phyloP scores from a whole-genome alignment of 768 basidiomycete genomes.

The Antrodiella citrinella region DNA sequence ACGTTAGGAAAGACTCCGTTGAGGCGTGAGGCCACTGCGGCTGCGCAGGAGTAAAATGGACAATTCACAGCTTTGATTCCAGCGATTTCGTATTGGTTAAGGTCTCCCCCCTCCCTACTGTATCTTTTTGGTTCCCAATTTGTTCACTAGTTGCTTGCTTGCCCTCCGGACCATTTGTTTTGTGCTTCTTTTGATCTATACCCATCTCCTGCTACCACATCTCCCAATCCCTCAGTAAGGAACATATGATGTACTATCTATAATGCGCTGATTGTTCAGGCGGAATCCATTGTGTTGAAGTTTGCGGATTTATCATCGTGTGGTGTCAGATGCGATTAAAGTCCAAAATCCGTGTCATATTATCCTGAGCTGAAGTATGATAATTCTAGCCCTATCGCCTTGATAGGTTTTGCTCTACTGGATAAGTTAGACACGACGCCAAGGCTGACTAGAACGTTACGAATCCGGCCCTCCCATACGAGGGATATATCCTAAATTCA shows the following conservation, averaged over 20 bases:
- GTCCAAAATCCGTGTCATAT: slow-evolving; percentile 3
- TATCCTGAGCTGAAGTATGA: slow-evolving; percentile 78
- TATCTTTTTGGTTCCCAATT: background rate
- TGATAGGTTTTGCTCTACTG: slow-evolving; percentile 78
- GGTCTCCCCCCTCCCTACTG: background rate
- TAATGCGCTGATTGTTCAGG: slow-evolving; percentile 5
- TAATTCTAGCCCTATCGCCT: slow-evolving; percentile 84
- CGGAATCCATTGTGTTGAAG: background rate
- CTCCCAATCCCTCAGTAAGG: background rate
- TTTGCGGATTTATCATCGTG: background rate
- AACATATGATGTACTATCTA: slow-evolving; percentile 6
- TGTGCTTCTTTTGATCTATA: background rate
- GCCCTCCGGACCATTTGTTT: background rate
- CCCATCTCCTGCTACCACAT: slow-evolving; percentile 1
- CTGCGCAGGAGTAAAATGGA: slow-evolving; percentile 14
- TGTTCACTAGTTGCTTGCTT: background rate
- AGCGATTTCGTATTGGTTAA: too few relatives aligned
- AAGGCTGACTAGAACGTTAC: slow-evolving; percentile 82
- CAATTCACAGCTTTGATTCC: background rate
- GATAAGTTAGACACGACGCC: slow-evolving; percentile 90
- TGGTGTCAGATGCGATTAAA: slow-evolving; percentile 5
- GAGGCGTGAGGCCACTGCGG: slow-evolving; percentile 14
- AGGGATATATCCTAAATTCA: slow-evolving; percentile 68
- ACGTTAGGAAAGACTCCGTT: slow-evolving; percentile 39
- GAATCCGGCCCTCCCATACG: slow-evolving; percentile 90